Base-by-base conservation (phyloP, 225 moss, liverwort and hornwort species). In the Pseudisothecium myosuroides region DNA sequence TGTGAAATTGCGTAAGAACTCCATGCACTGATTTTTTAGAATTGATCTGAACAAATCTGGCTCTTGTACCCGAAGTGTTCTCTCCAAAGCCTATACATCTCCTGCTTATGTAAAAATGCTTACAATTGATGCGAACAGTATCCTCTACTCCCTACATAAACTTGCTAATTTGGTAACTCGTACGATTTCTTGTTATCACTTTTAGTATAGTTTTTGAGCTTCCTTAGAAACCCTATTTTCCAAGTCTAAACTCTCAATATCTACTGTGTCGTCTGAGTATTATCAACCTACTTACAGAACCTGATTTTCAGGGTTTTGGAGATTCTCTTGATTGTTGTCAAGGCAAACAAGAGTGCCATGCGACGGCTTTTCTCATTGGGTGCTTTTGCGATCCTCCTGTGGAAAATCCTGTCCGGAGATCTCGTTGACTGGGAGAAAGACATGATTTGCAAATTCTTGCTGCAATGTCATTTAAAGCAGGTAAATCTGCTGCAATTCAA, bases 341-440 rank as follows among this genome's bases (percentile, higher is more conserved):
- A 96, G 92, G 92, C 96, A 86, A 99, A 97, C 92, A 99, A 95
- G 92, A 91, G 90, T 84, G 99, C 96, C 54, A 95, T 97, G 96
- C 92, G 95, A 81, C 95, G 94, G 72, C 96, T 99, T 62, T 95
- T 96, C 91, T 96, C 96, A 80, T 92, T 97, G 86, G 99, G 99
- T 68, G 97, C 97, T 77, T 97, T 99, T 92, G 99, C 96, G 93
- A 97, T 99, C 84, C 96, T 99, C 83, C 78, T 99, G 85, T 99
- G 97, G 99, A 99, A 99, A 92, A 93, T 96, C 85, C 93, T 97
- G 71, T 94, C 94, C 20, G 97, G 95, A 36, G 95, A 96, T 87
- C 90, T 97, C 49, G 91, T 94, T 74, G 95, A 94, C 45, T 92
- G 90, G 86, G 97, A 99, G 82, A 99, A 94, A 88, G 89, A 94